Conservation (phyloP, 2,329 filamentous ascomycete species). For the Xylaria sp. region DNA sequence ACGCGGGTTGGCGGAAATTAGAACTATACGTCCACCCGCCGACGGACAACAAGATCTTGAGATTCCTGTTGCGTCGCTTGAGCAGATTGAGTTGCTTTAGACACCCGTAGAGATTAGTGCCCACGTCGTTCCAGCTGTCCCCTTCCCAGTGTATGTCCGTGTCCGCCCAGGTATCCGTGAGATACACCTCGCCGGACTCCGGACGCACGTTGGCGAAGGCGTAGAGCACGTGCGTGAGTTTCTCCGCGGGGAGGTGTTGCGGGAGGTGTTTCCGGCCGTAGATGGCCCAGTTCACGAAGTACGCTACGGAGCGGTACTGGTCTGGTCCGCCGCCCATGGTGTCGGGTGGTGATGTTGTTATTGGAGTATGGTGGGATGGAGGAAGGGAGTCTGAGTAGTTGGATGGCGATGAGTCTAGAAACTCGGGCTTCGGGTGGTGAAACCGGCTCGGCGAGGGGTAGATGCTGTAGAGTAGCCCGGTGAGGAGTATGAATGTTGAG, state of each 20-base stretch:
- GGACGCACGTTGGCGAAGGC: constrained; percentile 85
- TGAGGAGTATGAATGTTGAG: constrained; percentile 16
- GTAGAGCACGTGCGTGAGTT: constrained; percentile 88
- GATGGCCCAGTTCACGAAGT: constrained; percentile 84
- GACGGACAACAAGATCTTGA: constrained; percentile 86
- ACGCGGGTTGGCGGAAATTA: constrained; percentile 80
- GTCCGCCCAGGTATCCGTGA: constrained; percentile 69
- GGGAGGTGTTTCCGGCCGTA: constrained; percentile 87
- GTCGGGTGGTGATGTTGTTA: constrained; percentile 18
- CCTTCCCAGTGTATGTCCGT: constrained; percentile 75
- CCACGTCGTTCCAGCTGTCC: constrained; percentile 73
- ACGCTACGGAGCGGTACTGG: constrained; percentile 69
- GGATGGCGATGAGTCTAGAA: too few relatives aligned
- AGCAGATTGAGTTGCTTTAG: constrained; percentile 86
- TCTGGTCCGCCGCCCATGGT: constrained; percentile 52
- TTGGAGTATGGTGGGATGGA: constrained; percentile 12
- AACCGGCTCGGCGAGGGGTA: constrained; percentile 15
- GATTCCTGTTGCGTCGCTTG: constrained; percentile 79
- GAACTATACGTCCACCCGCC: constrained; percentile 91
- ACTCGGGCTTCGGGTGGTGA: constrained; percentile 4
- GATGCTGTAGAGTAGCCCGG: constrained; percentile 8
- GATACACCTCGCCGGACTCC: constrained; percentile 79
- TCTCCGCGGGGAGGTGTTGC: constrained; percentile 78
- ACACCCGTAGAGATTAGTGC: constrained; percentile 86
- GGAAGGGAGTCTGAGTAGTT: constrained; percentile 8